These are phyloP conservation scores for Cladophialophora carrionii DNA, from an alignment of 2,329 filamentous ascomycete species.

Conservation along the genomic window DNA sequence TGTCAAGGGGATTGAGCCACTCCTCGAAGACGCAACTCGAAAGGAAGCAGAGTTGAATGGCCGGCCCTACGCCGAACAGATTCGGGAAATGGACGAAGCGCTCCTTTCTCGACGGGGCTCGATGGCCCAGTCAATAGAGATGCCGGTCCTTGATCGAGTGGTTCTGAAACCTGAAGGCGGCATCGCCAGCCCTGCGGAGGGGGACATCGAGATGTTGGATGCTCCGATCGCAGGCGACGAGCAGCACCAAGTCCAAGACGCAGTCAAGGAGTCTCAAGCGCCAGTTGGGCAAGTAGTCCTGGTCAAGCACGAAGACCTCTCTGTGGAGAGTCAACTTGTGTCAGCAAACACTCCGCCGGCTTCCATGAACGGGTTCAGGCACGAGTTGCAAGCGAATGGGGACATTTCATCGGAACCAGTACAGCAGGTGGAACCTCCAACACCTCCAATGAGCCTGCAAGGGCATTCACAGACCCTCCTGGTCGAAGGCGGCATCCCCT, in stretches of 20 bases:
- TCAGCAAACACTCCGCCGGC: slow-evolving; percentile 38
- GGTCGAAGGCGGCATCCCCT: slow-evolving; percentile 76
- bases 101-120: slow-evolving; percentile 59
- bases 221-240: slow-evolving; percentile 41
- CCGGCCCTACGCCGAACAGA: slow-evolving; percentile 69
- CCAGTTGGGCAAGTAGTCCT: slow-evolving; percentile 10
- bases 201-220: slow-evolving; percentile 47
- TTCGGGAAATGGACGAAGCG: slow-evolving; percentile 73
- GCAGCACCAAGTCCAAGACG: slow-evolving; percentile 16
- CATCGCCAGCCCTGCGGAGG: slow-evolving; percentile 30
- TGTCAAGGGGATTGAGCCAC: slow-evolving; percentile 77
- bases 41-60: slow-evolving; percentile 81
- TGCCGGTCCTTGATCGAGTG: slow-evolving; percentile 39
- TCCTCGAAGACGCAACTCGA: slow-evolving; percentile 72
- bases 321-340: slow-evolving; percentile 15
- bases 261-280: not conserved
- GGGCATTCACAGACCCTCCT: slow-evolving; percentile 56
- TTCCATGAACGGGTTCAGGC: slow-evolving; percentile 40
- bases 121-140: slow-evolving; percentile 44
- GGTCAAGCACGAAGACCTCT: slow-evolving; percentile 19
- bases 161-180: slow-evolving; percentile 39
- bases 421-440: slow-evolving; percentile 42
- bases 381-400: slow-evolving; percentile 38
- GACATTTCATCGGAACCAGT: slow-evolving; percentile 53
- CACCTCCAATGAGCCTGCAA: slow-evolving; percentile 48